These are phyloP conservation scores for Ilyonectria mors-panacis DNA, from an alignment of 2,329 filamentous ascomycete genomes.

Conservation along the genomic window DNA sequence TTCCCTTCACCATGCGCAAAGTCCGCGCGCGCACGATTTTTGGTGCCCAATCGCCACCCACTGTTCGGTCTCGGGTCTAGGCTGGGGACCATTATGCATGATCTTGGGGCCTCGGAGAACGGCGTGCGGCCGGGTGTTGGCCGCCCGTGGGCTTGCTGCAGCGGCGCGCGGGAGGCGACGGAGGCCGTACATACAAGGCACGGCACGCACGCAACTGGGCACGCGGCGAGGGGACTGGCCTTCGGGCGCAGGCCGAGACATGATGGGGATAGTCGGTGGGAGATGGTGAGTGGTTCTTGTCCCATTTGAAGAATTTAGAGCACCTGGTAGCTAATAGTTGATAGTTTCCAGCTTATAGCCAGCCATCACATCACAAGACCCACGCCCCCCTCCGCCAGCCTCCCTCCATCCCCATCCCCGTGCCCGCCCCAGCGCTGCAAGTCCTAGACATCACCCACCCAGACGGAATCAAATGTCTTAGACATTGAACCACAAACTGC, in stretches of 20 bases:
- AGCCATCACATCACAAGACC: not conserved
- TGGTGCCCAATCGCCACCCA: constrained; percentile 1
- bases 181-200: no score
- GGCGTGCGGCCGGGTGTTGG: no score
- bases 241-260: no score
- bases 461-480: constrained; percentile 37
- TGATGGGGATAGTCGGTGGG: not conserved
- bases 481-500: constrained; percentile 33
- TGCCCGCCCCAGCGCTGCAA: constrained; percentile 42
- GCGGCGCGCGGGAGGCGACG: no score
- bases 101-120: not conserved
- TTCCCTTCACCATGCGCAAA: not conserved
- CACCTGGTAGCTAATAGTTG: not conserved
- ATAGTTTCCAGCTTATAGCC: no score
- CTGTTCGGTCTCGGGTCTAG: not conserved
- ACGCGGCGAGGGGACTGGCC: no score
- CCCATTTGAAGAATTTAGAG: not conserved
- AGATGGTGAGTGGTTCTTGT: not conserved
- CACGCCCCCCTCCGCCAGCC: not conserved
- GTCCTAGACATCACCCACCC: constrained; percentile 30
- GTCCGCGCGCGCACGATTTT: no score
- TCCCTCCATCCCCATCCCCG: constrained; percentile 30
- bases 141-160: no score
- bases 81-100: not conserved
- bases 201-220: no score